Base-by-base conservation (phyloP, 2,329 filamentous ascomycete species). In the Cladosporium sp. region DNA sequence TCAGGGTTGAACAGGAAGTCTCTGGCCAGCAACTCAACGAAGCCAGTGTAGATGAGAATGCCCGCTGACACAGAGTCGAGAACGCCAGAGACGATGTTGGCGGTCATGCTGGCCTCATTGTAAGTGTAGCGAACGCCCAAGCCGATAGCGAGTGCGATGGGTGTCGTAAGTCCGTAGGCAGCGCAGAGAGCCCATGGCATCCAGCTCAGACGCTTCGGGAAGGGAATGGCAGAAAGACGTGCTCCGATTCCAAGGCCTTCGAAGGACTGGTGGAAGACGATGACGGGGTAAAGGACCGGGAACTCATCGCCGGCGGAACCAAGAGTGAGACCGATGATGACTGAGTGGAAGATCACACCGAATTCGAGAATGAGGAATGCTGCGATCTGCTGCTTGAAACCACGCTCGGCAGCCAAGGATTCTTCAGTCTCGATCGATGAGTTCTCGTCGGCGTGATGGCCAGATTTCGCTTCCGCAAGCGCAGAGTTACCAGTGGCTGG, bases 301-400 rank as follows among this genome's bases (percentile, higher is more conserved):
- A 89, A 89, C 69, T 88, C 87, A 0, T 78, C 72, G 26, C 86
- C 86, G 0, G 86, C 79, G 4, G 87, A 86, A 7, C 85, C 86
- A 14, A 89, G 87, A 0, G 92, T 96, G 26, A 97, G 85, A 26
- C 94, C 94, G 70, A 98, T 94, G 79, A 97, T 96, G 74, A 97
- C 85, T 30, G 67, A 71, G 69, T 76, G 74, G 69, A 75, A 75
- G 66, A 98, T 88, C 74, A 98, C 91, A 68, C 94, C 94, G 71
- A 97, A 97, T 74, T 98, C 94, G 71, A 98, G 91, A 74, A 97
- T 94, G 80, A 96, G 92, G 74, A 97, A 88, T 59, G 89, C 90
- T 0, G 92, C 92, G 75, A 97, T 87, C 78, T 97, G 93, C 3
- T 91, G 88, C 26, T 88, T 84, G 73, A 94, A 91, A 44, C 81